Evolutionary conservation across 768 basidiomycete genomes (phyloP).

Genomic region (Ephemerocybe angulata): DNA sequence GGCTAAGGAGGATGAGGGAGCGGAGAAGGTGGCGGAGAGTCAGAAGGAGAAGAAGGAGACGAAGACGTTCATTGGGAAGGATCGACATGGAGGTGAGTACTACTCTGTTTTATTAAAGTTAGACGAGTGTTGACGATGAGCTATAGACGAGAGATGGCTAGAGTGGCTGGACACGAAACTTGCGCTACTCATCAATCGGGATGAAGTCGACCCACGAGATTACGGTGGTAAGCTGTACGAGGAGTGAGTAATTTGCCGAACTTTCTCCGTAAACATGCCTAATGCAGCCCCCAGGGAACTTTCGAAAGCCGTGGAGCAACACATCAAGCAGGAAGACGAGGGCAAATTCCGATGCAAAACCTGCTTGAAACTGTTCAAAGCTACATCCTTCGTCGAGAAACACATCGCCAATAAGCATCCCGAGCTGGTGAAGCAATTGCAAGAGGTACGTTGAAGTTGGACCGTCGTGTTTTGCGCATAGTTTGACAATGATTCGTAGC

Average conservation of each 20-base stretch:
- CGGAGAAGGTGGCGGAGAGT: slow-evolving; percentile 33
- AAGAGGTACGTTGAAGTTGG: slow-evolving; percentile 56
- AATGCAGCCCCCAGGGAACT: slow-evolving; percentile 58
- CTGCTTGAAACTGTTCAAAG: slow-evolving; percentile 97
- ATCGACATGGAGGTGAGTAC: slow-evolving; percentile 64
- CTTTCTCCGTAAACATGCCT: background rate
- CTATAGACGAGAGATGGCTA: slow-evolving; percentile 80
- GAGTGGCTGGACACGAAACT: slow-evolving; percentile 88
- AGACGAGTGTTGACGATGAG: slow-evolving; percentile 3
- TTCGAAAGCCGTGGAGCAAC: slow-evolving; percentile 69
- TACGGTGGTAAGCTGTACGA: slow-evolving; percentile 89
- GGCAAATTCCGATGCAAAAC: slow-evolving; percentile 96
- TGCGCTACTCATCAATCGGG: slow-evolving; percentile 72
- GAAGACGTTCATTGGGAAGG: slow-evolving; percentile 32
- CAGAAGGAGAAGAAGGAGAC: slow-evolving; percentile 34
- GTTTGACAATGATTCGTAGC: slow-evolving; percentile 37
- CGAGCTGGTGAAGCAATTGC: slow-evolving; percentile 76
- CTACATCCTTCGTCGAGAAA: slow-evolving; percentile 94
- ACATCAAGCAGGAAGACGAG: slow-evolving; percentile 93
- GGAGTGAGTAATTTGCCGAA: slow-evolving; percentile 54
- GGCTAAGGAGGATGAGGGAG: slow-evolving; percentile 26
- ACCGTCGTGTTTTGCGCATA: background rate
- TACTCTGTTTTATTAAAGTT: slow-evolving; percentile 9
- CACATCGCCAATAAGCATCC: slow-evolving; percentile 94
- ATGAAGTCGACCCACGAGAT: slow-evolving; percentile 78